Evolutionary conservation across 805 yeast species (phyloP), one percentile per base, ranked within the genome.

Genomic region (Saccharomycopsis fibuligera): DNA sequence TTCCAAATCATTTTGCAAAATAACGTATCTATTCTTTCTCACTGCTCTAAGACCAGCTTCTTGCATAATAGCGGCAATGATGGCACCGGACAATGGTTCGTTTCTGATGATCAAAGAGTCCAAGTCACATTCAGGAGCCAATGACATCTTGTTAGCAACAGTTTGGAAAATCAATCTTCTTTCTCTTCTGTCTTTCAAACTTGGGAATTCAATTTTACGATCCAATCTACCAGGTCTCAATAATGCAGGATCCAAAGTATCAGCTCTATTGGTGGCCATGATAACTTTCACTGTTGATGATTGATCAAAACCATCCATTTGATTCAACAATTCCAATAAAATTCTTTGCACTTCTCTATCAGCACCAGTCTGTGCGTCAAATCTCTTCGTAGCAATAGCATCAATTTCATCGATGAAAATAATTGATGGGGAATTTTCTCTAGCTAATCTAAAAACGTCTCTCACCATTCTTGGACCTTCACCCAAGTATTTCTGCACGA

Each of bases 391-490:
- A 48, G 99, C 99, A 66, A 93, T 93, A 30, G 99, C 96, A 69
- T 93, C 99, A 57, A 93, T 90, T 72, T 93, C 99, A 72, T 93
- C 99, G 58, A 93, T 93, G 68, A 93, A 93, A 54, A 93, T 93
- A 62, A 93, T 93, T 8, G 96, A 81, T 5, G 99, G 99, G 0
- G 97, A 81, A 68, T 93, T 93, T 65, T 93, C 99, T 63, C 98
- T 79, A 5, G 99, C 99, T 55, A 93, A 76, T 63, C 98, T 75
- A 72, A 93, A 93, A 31, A 93, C 98, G 66, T 93, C 99, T 67
- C 99, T 83, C 31, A 93, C 99, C 98, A 93, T 93, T 72, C 99
- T 79, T 53, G 99, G 98, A 61, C 99, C 99, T 72, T 93, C 99
- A 65, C 99, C 99, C 48, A 93, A 76, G 67, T 93, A 93, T 68